phyloP scores from a whole-genome alignment of 2,329 filamentous ascomycete species.

The Fusarium sp. region DNA sequence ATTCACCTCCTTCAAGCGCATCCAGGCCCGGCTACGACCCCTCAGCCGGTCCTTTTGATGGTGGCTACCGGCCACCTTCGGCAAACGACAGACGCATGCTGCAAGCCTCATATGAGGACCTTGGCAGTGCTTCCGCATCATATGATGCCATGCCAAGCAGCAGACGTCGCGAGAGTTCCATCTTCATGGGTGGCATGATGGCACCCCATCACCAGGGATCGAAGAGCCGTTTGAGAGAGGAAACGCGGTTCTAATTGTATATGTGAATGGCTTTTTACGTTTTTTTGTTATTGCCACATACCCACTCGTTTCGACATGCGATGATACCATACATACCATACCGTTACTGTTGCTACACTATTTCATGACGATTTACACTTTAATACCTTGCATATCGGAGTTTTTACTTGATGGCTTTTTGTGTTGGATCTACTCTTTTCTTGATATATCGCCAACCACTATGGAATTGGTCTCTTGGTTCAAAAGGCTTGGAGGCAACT shows the following conservation, averaged over 20 bases:
- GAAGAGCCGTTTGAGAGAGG: conserved; percentile 66
- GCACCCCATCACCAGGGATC: conserved; percentile 63
- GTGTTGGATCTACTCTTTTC: conserved; percentile 21
- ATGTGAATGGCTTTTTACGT: conserved; percentile 40
- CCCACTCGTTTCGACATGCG: conserved; percentile 49
- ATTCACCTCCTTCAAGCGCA: conserved; percentile 59
- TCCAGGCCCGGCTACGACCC: conserved; percentile 59
- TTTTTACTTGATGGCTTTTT: conserved; percentile 12
- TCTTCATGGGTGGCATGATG: conserved; percentile 64
- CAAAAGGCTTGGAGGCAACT: neutral
- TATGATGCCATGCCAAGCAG: conserved; percentile 59
- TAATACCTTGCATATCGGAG: conserved; percentile 42
- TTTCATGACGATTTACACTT: conserved; percentile 43
- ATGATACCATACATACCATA: conserved; percentile 46
- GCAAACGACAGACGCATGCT: conserved; percentile 52
- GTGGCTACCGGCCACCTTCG: conserved; percentile 50
- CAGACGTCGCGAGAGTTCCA: conserved; percentile 70
- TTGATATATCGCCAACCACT: conserved; percentile 11
- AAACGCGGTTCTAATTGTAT: conserved; percentile 59
- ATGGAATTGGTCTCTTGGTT: conserved; percentile 1
- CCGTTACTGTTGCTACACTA: conserved; percentile 7
- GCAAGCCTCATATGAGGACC: conserved; percentile 45
- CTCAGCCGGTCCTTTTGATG: conserved; percentile 57
- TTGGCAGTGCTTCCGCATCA: conserved; percentile 38
- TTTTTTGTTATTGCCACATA: conserved; percentile 48